Conservation (phyloP, 768 basidiomycete species). For the button mushroom (Agaricus bisporus) region DNA sequence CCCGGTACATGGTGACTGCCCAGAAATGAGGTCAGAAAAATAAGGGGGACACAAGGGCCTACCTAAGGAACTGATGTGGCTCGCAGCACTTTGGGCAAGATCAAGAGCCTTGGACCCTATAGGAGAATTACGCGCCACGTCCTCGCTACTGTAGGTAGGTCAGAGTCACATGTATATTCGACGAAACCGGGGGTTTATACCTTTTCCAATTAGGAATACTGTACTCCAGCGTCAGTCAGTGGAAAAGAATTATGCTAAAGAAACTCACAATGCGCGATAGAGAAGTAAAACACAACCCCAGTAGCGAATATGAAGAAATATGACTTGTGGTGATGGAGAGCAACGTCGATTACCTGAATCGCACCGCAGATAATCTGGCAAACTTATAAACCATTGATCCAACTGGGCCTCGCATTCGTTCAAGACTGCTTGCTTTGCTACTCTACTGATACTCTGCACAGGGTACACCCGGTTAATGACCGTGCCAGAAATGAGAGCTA, state of each 20-base stretch:
- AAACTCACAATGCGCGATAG: slow-evolving; percentile 72
- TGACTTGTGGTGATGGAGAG: slow-evolving; percentile 56
- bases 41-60: slow-evolving; percentile 11
- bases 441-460: slow-evolving; percentile 42
- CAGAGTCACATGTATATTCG: not conserved
- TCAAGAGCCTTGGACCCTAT: slow-evolving; percentile 65
- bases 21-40: not conserved
- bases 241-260: not conserved
- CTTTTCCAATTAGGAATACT: slow-evolving; percentile 73
- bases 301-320: slow-evolving; percentile 69
- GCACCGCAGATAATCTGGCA: slow-evolving; percentile 59
- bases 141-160: slow-evolving; percentile 28
- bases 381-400: slow-evolving; percentile 68
- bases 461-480: slow-evolving; percentile 69
- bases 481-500: slow-evolving; percentile 62
- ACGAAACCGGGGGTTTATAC: slow-evolving; percentile 32
- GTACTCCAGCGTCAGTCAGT: slow-evolving; percentile 3
- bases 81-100: slow-evolving; percentile 67
- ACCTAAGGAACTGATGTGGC: slow-evolving; percentile 65
- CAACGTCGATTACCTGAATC: slow-evolving; percentile 48
- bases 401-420: slow-evolving; percentile 56
- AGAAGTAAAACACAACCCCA: slow-evolving; percentile 71
- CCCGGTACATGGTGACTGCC: slow-evolving; percentile 54
- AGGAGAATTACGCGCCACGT: slow-evolving; percentile 39
- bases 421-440: slow-evolving; percentile 43